phyloP scores from a whole-genome alignment of 2,329 filamentous ascomycete species.

The Aureobasidium musti region DNA sequence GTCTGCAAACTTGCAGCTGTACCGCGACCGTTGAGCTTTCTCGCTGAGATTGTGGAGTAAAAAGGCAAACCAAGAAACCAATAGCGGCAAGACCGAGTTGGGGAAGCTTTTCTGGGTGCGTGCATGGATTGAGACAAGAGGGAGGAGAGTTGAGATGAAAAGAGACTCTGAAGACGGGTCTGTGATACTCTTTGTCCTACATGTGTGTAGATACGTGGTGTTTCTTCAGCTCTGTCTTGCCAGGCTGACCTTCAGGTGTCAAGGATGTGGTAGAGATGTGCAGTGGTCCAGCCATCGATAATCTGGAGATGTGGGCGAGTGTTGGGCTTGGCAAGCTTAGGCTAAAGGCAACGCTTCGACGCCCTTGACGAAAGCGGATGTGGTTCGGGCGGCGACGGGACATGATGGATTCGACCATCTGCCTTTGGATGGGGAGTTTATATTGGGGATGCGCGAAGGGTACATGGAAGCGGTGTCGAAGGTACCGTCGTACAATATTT shows the following conservation, averaged over 20 bases:
- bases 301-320: background rate
- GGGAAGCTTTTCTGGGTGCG: slow-evolving; percentile 7
- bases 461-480: slow-evolving; percentile 17
- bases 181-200: background rate
- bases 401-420: background rate
- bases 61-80: background rate
- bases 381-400: slow-evolving; percentile 25
- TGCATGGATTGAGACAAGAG: background rate
- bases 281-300: background rate
- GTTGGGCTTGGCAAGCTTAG: slow-evolving; percentile 1
- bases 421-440: slow-evolving; percentile 3
- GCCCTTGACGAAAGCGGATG: slow-evolving; percentile 14
- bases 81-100: slow-evolving; percentile 17
- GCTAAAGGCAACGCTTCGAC: slow-evolving; percentile 10
- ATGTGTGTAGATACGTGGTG: background rate
- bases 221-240: too few species aligned
- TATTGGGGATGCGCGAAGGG: slow-evolving; percentile 1
- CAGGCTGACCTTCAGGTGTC: background rate
- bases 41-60: slow-evolving; percentile 18
- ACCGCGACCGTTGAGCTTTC: slow-evolving; percentile 15
- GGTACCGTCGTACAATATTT: slow-evolving; percentile 16
- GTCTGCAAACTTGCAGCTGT: background rate
- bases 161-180: background rate
- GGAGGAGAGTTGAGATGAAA: background rate
- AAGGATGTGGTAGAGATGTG: background rate